Conservation (phyloP, 352 stramenopile genomes). For the Phytopythium litorale region DNA sequence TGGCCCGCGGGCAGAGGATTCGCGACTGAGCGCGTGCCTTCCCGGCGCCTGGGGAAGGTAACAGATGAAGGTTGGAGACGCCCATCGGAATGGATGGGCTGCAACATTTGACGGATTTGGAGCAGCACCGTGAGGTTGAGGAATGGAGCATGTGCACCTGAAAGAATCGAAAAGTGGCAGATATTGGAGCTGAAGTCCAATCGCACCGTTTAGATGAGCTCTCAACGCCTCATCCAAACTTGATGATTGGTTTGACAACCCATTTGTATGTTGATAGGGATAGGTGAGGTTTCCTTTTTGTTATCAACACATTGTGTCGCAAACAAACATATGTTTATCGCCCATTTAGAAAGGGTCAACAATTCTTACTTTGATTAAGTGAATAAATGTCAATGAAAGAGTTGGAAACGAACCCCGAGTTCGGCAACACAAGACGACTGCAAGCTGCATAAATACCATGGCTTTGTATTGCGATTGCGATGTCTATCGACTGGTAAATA, state of each 20-base stretch:
- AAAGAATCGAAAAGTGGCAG: neutral
- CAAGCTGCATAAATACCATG: neutral
- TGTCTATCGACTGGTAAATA: conserved; percentile 3
- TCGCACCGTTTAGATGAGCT: conserved; percentile 2
- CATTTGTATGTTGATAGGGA: too few species aligned
- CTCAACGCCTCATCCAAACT: neutral
- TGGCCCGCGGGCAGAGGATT: neutral
- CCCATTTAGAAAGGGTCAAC: too few species aligned
- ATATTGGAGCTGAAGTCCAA: conserved; percentile 3
- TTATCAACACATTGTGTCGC: too few species aligned
- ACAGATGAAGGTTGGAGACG: neutral
- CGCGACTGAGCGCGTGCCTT: neutral
- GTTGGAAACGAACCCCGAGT: too few species aligned
- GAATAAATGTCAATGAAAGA: too few species aligned
- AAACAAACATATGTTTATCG: too few species aligned
- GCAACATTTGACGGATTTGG: neutral
- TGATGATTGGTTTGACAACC: neutral
- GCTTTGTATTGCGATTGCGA: neutral
- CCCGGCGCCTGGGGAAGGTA: neutral
- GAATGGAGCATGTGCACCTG: neutral
- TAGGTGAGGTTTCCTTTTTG: too few species aligned
- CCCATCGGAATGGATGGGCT: neutral
- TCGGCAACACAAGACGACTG: too few species aligned
- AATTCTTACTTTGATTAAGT: too few species aligned
- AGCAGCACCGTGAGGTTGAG: neutral